These are phyloP conservation scores for Aspergillus pseudoterreus DNA, from an alignment of 2,329 filamentous ascomycete genomes.

Conservation along the genomic window DNA sequence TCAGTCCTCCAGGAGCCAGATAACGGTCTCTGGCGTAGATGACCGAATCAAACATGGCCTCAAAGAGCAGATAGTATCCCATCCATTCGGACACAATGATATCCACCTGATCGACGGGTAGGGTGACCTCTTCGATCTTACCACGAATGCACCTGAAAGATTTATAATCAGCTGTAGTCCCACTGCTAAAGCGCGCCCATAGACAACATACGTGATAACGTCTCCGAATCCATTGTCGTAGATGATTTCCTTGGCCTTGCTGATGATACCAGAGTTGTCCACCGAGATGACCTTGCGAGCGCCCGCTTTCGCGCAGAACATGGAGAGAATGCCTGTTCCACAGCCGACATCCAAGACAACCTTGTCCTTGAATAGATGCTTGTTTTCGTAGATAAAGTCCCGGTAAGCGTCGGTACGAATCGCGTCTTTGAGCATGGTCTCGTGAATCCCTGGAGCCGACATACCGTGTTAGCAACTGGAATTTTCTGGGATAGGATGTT, in stretches of 20 bases:
- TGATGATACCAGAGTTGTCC: slow-evolving; percentile 86
- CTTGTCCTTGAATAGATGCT: slow-evolving; percentile 80
- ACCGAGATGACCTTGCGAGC: slow-evolving; percentile 84
- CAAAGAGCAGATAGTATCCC: slow-evolving; percentile 90
- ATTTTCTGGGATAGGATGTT: background rate
- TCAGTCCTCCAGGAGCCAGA: slow-evolving; percentile 71
- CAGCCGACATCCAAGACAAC: slow-evolving; percentile 89
- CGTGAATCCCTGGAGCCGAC: slow-evolving; percentile 69
- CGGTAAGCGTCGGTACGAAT: slow-evolving; percentile 88
- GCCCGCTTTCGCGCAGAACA: slow-evolving; percentile 91
- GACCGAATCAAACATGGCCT: slow-evolving; percentile 93
- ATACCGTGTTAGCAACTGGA: background rate
- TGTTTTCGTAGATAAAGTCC: slow-evolving; percentile 92
- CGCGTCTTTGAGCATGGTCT: slow-evolving; percentile 90
- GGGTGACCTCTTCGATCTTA: slow-evolving; percentile 79
- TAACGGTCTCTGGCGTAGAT: slow-evolving; percentile 85
- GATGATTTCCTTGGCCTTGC: slow-evolving; percentile 80
- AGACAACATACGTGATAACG: slow-evolving; percentile 57
- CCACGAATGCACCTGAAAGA: slow-evolving; percentile 63
- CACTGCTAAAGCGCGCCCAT: background rate
- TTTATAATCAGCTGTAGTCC: slow-evolving; percentile 5
- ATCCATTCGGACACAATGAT: slow-evolving; percentile 98
- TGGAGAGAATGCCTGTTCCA: slow-evolving; percentile 78
- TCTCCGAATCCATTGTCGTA: slow-evolving; percentile 73
- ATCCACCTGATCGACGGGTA: slow-evolving; percentile 78